These are phyloP conservation scores for Agastache rugosa DNA, from an alignment of 257 asterid genomes.

Conservation along the genomic window DNA sequence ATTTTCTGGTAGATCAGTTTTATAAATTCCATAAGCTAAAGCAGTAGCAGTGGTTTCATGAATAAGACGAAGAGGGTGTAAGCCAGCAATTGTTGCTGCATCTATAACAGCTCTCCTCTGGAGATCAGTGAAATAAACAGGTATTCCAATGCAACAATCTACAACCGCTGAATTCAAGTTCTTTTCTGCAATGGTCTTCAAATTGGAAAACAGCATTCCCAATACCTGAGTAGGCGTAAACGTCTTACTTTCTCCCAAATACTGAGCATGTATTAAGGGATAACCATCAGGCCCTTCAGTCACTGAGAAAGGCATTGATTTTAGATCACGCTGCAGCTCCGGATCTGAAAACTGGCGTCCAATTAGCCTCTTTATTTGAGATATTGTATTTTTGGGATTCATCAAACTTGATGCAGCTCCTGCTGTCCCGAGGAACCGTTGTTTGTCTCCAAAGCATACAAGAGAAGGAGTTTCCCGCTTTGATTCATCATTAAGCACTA, in stretches of 20 bases:
- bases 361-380: slow-evolving; percentile 85
- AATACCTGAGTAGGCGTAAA: slow-evolving; percentile 90
- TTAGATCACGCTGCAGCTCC: slow-evolving; percentile 82
- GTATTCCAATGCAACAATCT: slow-evolving; percentile 95
- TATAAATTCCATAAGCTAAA: slow-evolving; percentile 91
- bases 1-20: slow-evolving; percentile 89
- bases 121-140: slow-evolving; percentile 89
- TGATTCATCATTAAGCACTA: slow-evolving; percentile 93
- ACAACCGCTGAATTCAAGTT: slow-evolving; percentile 88
- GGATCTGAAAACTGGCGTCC: slow-evolving; percentile 92
- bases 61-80: slow-evolving; percentile 87
- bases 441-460: slow-evolving; percentile 95
- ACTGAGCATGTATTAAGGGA: slow-evolving; percentile 78
- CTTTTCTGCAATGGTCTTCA: slow-evolving; percentile 85
- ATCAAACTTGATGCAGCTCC: slow-evolving; percentile 97
- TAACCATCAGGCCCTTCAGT: slow-evolving; percentile 94
- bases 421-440: slow-evolving; percentile 94
- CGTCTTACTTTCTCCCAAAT: slow-evolving; percentile 77
- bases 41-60: slow-evolving; percentile 99
- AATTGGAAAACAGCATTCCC: slow-evolving; percentile 86
- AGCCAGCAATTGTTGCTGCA: slow-evolving; percentile 95
- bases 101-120: slow-evolving; percentile 93
- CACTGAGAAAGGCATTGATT: slow-evolving; percentile 70
- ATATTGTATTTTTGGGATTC: slow-evolving; percentile 91
- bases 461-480: slow-evolving; percentile 90